Base-by-base conservation (phyloP, 768 basidiomycete species). In the Tricholomella constricta region DNA sequence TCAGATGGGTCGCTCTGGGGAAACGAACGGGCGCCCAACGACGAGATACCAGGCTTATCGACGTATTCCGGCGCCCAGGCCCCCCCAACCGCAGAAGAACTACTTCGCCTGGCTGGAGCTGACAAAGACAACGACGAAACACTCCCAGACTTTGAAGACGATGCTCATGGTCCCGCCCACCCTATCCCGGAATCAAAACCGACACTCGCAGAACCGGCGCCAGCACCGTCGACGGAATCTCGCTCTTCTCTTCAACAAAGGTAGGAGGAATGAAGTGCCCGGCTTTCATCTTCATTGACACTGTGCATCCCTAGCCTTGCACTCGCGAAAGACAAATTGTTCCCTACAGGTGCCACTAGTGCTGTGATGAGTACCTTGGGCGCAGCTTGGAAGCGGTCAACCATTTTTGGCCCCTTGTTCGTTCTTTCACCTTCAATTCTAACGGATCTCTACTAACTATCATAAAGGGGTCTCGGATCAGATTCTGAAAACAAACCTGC, bases 381-480 rank as follows among this genome's bases (percentile, higher is more conserved):
- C n/a, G 22, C 69, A 3, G 61, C 64, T 7, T 83, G 80, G 69
- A 79, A 71, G 52, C 69, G 70, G 32, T 73, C 80, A n/a, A 86
- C 85, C 1, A 87, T 88, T 23, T 88, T 88, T 58, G 85, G 84
- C 19, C 82, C 83, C 47, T 63, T 86, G 86, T 50, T 48, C 52
- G 55, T 56, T 47, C 25, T 34, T 44, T 60, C 46, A 36, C 47
- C 27, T 34, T 27, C n/a, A 10, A 19, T 9, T 15, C 9, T 25
- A 43, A 26, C 31, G 22, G 37, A 29, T 12, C 29, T 48, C 11
- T 25, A 40, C 41, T 56, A 15, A 46, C 48, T 25, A 1, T 26
- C 19, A 29, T 26, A 1, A 19, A 79, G 77, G 47, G 72, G 71
- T 8, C 56, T 75, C 51, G 78, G 72, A 11, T 70, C 67, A 7